A percentile compares a stretch with the other conserved stretches of the same genome.
These are phyloP conservation scores for Curvularia hawaiiensis DNA, from an alignment of 2,329 filamentous ascomycete genomes.

Conservation along the genomic window DNA sequence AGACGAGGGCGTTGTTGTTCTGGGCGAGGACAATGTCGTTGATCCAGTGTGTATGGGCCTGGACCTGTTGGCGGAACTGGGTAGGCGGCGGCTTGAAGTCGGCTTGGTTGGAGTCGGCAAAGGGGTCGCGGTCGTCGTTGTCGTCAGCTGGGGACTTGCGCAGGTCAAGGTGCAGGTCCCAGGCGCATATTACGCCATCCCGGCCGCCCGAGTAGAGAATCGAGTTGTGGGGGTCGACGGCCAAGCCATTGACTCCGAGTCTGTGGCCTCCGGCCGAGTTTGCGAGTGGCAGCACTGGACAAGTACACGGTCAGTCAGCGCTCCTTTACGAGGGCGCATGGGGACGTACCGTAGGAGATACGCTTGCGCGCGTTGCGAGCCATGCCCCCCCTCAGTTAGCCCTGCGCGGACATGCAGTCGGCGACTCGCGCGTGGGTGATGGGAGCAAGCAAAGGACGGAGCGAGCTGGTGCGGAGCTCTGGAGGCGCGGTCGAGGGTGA, in stretches of 20 bases:
- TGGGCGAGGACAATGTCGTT: conserved; percentile 87
- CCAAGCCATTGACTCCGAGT: conserved; percentile 92
- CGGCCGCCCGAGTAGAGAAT: conserved; percentile 95
- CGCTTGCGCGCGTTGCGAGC: conserved; percentile 59
- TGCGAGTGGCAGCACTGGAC: conserved; percentile 71
- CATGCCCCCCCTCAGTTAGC: conserved; percentile 45
- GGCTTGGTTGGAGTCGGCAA: conserved; percentile 43
- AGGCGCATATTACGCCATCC: conserved; percentile 94
- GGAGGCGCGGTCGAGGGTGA: neutral
- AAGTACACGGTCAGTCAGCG: conserved; percentile 19
- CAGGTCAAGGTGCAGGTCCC: conserved; percentile 81
- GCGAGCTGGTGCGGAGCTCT: neutral
- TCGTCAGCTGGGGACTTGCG: conserved; percentile 15
- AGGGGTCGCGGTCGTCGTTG: conserved; percentile 49
- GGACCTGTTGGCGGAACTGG: conserved; percentile 66
- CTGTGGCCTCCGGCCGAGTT: conserved; percentile 83
- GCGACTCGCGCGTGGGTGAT: neutral
- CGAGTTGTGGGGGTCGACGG: conserved; percentile 79
- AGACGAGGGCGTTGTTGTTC: conserved; percentile 79
- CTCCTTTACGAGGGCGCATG: conserved; percentile 4
- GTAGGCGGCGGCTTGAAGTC: conserved; percentile 53
- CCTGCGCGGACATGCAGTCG: conserved; percentile 25
- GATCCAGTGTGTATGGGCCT: conserved; percentile 94
- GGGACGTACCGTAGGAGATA: conserved; percentile 57
- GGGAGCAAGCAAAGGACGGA: neutral